Percentiles rank a stretch among this genome's conserved stretches.
Conservation (phyloP, 331 rosid genomes). For the Malus hybrid region DNA sequence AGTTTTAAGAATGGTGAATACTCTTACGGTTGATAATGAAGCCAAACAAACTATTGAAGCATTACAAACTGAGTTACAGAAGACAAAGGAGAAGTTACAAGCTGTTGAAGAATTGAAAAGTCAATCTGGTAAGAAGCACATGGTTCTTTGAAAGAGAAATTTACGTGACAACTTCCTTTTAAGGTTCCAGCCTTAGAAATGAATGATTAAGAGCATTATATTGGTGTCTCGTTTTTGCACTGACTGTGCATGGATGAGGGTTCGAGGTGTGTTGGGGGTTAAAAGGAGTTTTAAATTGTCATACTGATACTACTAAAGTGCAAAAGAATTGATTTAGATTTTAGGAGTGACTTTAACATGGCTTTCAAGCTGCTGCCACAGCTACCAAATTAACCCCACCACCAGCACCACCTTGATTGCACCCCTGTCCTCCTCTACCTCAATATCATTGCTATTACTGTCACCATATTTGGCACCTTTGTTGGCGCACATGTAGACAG, state of each 20-base stretch:
- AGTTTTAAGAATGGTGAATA: slow-evolving; percentile 74
- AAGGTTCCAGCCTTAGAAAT: not conserved
- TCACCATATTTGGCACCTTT: not conserved
- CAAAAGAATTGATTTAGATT: not conserved
- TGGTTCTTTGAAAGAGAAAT: slow-evolving; percentile 6
- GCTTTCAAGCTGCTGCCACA: not conserved
- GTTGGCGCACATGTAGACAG: not conserved
- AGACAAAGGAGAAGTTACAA: slow-evolving; percentile 82
- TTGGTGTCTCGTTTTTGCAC: not conserved
- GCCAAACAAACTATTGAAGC: slow-evolving; percentile 96
- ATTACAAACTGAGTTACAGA: slow-evolving; percentile 62
- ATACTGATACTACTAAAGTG: not conserved
- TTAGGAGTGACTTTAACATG: not conserved
- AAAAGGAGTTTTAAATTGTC: not conserved
- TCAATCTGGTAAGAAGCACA: slow-evolving; percentile 53
- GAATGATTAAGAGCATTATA: not conserved
- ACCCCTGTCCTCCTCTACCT: not conserved
- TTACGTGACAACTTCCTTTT: not conserved
- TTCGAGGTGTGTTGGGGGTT: not conserved
- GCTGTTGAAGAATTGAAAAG: slow-evolving; percentile 90
- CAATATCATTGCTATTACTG: not conserved
- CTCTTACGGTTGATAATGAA: slow-evolving; percentile 80
- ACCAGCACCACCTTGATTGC: not conserved
- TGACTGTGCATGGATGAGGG: not conserved
- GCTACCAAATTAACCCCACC: not conserved